Evolutionary conservation across 129 eudicot genomes (phyloP).

Genomic region (Artemisia tridentata): DNA sequence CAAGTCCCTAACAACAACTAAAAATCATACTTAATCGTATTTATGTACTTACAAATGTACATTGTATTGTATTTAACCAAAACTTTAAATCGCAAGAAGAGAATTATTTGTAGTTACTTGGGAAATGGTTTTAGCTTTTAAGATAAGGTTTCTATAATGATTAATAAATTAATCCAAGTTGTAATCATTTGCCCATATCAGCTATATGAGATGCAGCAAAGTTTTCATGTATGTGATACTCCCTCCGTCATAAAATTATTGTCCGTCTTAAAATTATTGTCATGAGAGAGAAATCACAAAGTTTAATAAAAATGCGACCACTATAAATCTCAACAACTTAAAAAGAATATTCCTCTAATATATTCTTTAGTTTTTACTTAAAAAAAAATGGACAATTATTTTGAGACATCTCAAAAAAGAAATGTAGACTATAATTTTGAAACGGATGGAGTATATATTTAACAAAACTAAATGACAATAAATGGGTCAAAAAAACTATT

Average conservation of each 20-base stretch:
- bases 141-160: background rate
- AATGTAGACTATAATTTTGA: too few relatives aligned
- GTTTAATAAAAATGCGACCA: too few relatives aligned
- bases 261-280: too few relatives aligned
- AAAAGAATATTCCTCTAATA: too few relatives aligned
- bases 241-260: too few relatives aligned
- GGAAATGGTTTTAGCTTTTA: background rate
- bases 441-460: too few relatives aligned
- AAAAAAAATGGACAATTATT: too few relatives aligned
- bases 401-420: too few relatives aligned
- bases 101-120: background rate
- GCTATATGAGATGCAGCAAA: conserved; percentile 9
- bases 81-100: background rate
- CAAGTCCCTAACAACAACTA: background rate
- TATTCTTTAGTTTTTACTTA: too few relatives aligned
- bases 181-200: conserved; percentile 20
- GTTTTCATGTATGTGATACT: background rate
- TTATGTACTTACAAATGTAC: too few relatives aligned
- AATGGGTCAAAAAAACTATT: conserved; percentile 4
- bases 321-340: too few relatives aligned
- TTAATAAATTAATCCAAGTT: background rate
- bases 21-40: background rate
- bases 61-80: background rate
- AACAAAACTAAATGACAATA: conserved; percentile 1
- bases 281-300: too few relatives aligned